Evolutionary conservation across 768 basidiomycete species (phyloP), one percentile per base, ranked within the genome.

Genomic region (Pholiota conissans): DNA sequence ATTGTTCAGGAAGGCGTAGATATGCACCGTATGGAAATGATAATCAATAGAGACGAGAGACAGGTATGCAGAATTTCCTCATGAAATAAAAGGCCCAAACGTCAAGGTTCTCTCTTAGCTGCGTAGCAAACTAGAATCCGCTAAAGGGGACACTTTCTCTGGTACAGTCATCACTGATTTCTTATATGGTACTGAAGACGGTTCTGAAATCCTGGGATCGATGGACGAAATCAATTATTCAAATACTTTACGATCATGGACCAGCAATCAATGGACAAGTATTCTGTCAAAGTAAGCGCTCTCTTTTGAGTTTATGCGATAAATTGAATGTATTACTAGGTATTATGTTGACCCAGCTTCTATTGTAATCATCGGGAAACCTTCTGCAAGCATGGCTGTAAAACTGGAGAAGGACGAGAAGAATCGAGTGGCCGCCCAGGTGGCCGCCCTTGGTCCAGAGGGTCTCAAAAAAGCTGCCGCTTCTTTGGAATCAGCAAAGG

Each of bases 11-110:
- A 89, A 52, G 94, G 91, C 3, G 78, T 98, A 49, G 93, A 98
- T 71, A 94, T 98, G 89, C 79, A 86, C 28, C 79, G 96, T 9
- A 97, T 99, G 89, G 71, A 73, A 14, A 88, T 91, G 84, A 79
- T 97, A 16, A 84, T 99, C 46, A 84, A 87, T 61, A 79, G 94
- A 50, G 93, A 97, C 64, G 90, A 93, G 73, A 86, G 95, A 55
- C 93, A 95, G 79, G 87, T 90, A 59, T 51, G 71, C 63, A 49
- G 16, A 6, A 32, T 28, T 27, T 29, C n/a, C n/a, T n/a, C 52
- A 54, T 32, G 14, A 48, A 30, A n/a, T 30, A 48, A 40, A 30
- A 49, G 9, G 3, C 11, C 34, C 64, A 55, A 58, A 57, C 10
- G n/a, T 26, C n/a, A n/a, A n/a, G n/a, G n/a, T n/a, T n/a, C 7